A percentile compares a stretch with the other conserved stretches of the same genome.
These are phyloP conservation scores for Cutaneotrichosporon dermatis DNA, from an alignment of 1,284 basidiomycete genomes.

Conservation along the genomic window DNA sequence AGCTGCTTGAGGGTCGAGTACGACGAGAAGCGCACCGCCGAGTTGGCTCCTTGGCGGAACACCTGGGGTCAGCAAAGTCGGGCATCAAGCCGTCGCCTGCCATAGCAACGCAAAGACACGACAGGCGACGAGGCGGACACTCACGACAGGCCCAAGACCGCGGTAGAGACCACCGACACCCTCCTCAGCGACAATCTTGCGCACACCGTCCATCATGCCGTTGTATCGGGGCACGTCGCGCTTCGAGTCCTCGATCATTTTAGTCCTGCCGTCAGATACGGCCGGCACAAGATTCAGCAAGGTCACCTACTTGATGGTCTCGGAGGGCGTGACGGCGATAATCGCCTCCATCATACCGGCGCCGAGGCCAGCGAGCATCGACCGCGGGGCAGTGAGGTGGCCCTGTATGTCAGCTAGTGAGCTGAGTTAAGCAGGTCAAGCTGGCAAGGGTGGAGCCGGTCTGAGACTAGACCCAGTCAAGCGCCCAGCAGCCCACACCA, in stretches of 20 bases:
- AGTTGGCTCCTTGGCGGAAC: constrained; percentile 96
- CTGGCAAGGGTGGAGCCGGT: no score
- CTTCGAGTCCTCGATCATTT: constrained; percentile 92
- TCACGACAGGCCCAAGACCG: constrained; percentile 86
- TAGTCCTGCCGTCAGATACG: constrained; percentile 65
- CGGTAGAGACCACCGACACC: constrained; percentile 76
- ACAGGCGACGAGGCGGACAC: no score
- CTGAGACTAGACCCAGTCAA: no score
- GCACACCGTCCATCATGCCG: constrained; percentile 82
- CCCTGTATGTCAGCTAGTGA: constrained; percentile 57
- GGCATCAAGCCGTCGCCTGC: no score
- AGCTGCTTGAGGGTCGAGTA: constrained; percentile 90
- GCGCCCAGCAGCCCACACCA: no score
- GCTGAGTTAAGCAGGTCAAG: no score
- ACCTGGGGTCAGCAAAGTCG: no score
- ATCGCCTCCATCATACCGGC: constrained; percentile 93
- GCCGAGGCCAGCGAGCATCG: constrained; percentile 82
- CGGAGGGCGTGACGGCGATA: constrained; percentile 92
- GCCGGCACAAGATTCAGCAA: not conserved
- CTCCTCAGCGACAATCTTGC: constrained; percentile 75
- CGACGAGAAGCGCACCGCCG: constrained; percentile 92
- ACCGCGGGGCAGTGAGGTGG: constrained; percentile 77
- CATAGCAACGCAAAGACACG: no score
- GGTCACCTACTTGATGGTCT: constrained; percentile 84
- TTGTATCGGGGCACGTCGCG: constrained; percentile 75